Conservation (phyloP, 164 flowering plant species). For the Tetracentron sinense region DNA sequence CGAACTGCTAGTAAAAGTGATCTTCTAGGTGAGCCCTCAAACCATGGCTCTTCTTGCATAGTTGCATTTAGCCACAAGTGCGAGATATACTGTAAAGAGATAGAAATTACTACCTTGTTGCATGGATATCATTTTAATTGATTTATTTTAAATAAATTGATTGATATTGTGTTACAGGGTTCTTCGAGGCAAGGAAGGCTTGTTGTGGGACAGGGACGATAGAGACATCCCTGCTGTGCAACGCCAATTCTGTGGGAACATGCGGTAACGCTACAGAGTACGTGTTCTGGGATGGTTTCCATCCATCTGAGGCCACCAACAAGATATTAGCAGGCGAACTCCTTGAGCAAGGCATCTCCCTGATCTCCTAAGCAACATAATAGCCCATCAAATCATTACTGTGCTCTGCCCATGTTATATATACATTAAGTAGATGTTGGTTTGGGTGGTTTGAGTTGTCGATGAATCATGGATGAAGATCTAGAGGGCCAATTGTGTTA, state of each 20-base stretch:
- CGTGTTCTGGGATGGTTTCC: conserved; percentile 74
- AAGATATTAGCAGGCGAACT: conserved; percentile 44
- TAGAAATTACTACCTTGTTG: too few relatives aligned
- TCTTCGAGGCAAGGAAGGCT: conserved; percentile 61
- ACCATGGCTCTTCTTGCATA: not conserved
- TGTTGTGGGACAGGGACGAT: conserved; percentile 72
- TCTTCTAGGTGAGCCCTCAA: too few relatives aligned
- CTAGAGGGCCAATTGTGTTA: too few relatives aligned
- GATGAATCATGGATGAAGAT: too few relatives aligned
- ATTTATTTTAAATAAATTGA: too few relatives aligned
- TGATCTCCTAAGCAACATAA: conserved; percentile 27
- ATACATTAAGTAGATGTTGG: too few relatives aligned
- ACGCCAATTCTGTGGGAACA: conserved; percentile 51
- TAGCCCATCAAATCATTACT: not conserved
- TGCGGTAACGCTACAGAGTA: conserved; percentile 64
- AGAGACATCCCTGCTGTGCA: conserved; percentile 63
- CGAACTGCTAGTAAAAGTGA: too few relatives aligned
- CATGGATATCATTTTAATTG: too few relatives aligned
- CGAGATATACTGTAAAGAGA: too few relatives aligned
- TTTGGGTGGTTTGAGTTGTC: too few relatives aligned
- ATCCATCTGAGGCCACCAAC: conserved; percentile 64
- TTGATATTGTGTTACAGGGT: conserved; percentile 31
- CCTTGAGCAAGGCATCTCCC: conserved; percentile 52
- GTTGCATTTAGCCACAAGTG: too few relatives aligned
- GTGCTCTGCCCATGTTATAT: too few relatives aligned